Base-by-base conservation (phyloP, 805 yeast genomes). In the Middelhovenomyces tepae region DNA sequence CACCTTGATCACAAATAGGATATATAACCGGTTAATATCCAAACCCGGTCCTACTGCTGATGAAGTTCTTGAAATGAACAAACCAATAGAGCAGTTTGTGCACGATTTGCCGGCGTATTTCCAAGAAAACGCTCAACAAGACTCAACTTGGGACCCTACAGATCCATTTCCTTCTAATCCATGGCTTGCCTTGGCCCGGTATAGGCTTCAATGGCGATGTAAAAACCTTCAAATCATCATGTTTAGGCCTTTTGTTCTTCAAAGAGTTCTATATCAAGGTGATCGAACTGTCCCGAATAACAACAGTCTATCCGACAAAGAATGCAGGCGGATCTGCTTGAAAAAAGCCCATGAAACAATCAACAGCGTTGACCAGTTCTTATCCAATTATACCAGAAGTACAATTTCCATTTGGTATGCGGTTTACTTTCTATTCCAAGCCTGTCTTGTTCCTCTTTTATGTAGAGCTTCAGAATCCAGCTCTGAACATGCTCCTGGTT, bases 331-430 rank as follows among this genome's bases (percentile, higher is more conserved):
- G n/a, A 50, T 64, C 18, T 75, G 77, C 51, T 48, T 69, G 8
- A 64, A 59, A 13, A 65, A 69, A 23, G 71, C 81, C 2, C 65
- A 65, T 33, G 69, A 65, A 17, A 71, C 78, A 0, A 70, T 77
- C 10, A 35, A 54, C 24, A 66, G 76, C 5, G 70, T 75, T 6
- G 42, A 42, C 19, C 42, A 38, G 23, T 54, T 47, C 31, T 44
- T 53, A 9, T 31, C 37, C 8, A 39, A 39, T 14, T 37, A 35
- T 15, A 45, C 57, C 31, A n/a, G n/a, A n/a, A n/a, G n/a, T n/a
- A n/a, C 68, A 16, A 57, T 73, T 19, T 62, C 72, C 9, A 66
- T 71, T 17, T 76, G 83, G 83, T 71, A 75, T 52, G 71, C 78
- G 4, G 69, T 75, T 0, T 76, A 72, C 46, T 77, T 72, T 50